These are phyloP conservation scores for Xylaria longipes DNA, from an alignment of 495 filamentous ascomycete species.

Conservation along the genomic window DNA sequence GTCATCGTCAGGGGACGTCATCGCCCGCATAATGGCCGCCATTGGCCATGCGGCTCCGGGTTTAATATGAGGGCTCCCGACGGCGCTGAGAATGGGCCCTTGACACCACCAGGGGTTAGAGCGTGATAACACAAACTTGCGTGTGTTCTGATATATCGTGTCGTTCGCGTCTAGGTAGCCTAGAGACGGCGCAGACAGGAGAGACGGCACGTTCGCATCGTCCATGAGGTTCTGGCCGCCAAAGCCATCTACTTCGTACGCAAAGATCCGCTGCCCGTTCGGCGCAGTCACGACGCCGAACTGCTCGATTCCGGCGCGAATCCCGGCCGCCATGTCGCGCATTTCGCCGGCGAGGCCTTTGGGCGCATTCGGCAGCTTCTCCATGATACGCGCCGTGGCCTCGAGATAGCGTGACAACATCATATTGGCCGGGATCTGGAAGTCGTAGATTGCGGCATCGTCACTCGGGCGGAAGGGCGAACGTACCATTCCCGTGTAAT, in stretches of 20 bases:
- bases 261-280: constrained; percentile 54
- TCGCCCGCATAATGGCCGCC: constrained; percentile 56
- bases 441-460: constrained; percentile 65
- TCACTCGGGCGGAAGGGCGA: constrained; percentile 69
- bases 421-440: constrained; percentile 68
- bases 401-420: constrained; percentile 67
- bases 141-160: constrained; percentile 57
- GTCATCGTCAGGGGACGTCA: constrained; percentile 50
- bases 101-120: constrained; percentile 65
- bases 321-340: constrained; percentile 55
- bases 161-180: constrained; percentile 54
- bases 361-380: constrained; percentile 51
- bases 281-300: constrained; percentile 52
- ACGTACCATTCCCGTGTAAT: constrained; percentile 65
- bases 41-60: constrained; percentile 67
- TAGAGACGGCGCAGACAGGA: constrained; percentile 61
- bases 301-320: constrained; percentile 59
- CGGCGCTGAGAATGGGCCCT: constrained; percentile 58
- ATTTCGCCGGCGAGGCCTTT: constrained; percentile 56
- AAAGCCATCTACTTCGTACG: constrained; percentile 68
- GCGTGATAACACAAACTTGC: constrained; percentile 54
- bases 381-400: constrained; percentile 60
- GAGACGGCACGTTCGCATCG: constrained; percentile 66
- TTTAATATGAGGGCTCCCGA: constrained; percentile 64
- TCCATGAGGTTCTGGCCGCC: constrained; percentile 63